Base-by-base conservation (phyloP, 768 basidiomycete species). In the Trametes punicea region DNA sequence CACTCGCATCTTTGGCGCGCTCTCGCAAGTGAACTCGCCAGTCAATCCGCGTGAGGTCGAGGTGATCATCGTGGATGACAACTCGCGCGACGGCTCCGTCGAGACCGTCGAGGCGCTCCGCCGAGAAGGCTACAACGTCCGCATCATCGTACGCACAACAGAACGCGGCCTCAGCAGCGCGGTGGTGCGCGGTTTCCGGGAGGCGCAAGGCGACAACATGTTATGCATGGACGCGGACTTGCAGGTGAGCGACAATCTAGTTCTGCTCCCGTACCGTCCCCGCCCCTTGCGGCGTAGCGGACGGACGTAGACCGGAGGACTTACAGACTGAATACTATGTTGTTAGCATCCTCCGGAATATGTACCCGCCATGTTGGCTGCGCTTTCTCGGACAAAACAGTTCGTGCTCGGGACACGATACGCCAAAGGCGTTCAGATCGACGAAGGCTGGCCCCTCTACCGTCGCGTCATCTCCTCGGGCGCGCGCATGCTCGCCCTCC, bases 151-250 rank as follows among this genome's bases (percentile, higher is more conserved):
- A 16, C 59, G 67, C 18, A 69, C 67, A 29, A 65, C 64, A 2
- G 67, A 66, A 60, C 61, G 65, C 41, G 67, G 67, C 6, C 61
- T 69, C 18, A 65, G 64, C 54, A 67, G 65, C 48, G 67, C 67
- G 0, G 67, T 69, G 11, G 65, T 69, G 15, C 59, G 65, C 23
- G 67, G 67, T 34, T 69, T 69, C 60, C 64, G 65, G 55, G 67
- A 69, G 48, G 65, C 67, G 20, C 56, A 53, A 23, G 67, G 67
- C 21, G 67, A 67, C 39, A 69, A 62, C 56, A 67, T 69, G 67
- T 59, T 69, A 51, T 66, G 65, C 54, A 69, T 69, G 67, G 67
- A 69, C 47, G 67, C 67, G 27, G 67, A 69, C 50, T 36, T 69
- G 27, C 67, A 68, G 62, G 67, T 68, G 33, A 39, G 65, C 34